Evolutionary conservation across 2,329 filamentous ascomycete genomes (phyloP).

Genomic region (Penicillium oxalicum): DNA sequence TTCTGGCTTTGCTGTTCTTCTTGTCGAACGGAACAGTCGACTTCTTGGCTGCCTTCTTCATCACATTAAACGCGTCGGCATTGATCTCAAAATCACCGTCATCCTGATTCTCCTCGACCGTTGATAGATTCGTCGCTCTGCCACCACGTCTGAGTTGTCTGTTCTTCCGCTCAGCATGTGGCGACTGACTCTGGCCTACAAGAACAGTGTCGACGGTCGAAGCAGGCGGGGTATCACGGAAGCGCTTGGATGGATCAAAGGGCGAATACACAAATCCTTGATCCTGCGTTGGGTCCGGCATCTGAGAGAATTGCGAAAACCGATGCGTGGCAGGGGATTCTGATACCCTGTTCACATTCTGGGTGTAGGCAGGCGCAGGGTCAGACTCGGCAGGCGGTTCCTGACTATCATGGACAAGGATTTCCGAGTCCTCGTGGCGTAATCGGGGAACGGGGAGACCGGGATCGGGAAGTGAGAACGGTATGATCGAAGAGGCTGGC

Average conservation of each 20-base stretch:
- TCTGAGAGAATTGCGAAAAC: slow-evolving; percentile 61
- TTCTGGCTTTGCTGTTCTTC: slow-evolving; percentile 79
- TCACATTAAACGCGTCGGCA: slow-evolving; percentile 59
- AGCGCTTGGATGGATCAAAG: slow-evolving; percentile 60
- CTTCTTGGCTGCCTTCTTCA: slow-evolving; percentile 61
- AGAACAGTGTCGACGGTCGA: slow-evolving; percentile 69
- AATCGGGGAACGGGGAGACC: slow-evolving; percentile 54
- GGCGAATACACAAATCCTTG: slow-evolving; percentile 67
- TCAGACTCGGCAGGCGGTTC: slow-evolving; percentile 38
- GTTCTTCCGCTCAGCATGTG: slow-evolving; percentile 57
- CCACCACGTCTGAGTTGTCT: slow-evolving; percentile 47
- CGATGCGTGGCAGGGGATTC: slow-evolving; percentile 33
- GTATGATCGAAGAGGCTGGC: slow-evolving; percentile 48
- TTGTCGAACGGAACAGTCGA: slow-evolving; percentile 63
- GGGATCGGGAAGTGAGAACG: slow-evolving; percentile 45
- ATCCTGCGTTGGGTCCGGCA: slow-evolving; percentile 75
- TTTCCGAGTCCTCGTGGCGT: slow-evolving; percentile 57
- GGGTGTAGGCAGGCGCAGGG: slow-evolving; percentile 40
- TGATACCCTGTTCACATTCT: slow-evolving; percentile 28
- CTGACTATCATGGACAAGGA: slow-evolving; percentile 55
- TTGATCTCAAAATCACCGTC: slow-evolving; percentile 34
- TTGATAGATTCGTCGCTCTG: slow-evolving; percentile 40
- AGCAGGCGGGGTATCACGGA: slow-evolving; percentile 54
- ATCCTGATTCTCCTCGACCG: slow-evolving; percentile 39
- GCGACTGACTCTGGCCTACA: slow-evolving; percentile 53